These are phyloP conservation scores for Vitis vinifera DNA, from an alignment of 164 flowering plant genomes.

Conservation along the genomic window ASM3070453v1 NC_081815.1:318001-318500, in stretches of 20 bases:
- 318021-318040: slow-evolving; percentile 5
- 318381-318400: neutral
- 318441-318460: no score
- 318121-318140: slow-evolving; percentile 55
- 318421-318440: no score
- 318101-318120: slow-evolving; percentile 46
- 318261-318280: slow-evolving; percentile 69
- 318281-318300: slow-evolving; percentile 72
- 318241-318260: slow-evolving; percentile 74
- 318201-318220: slow-evolving; percentile 47
- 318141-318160: slow-evolving; percentile 89
- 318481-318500: no score
- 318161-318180: slow-evolving; percentile 61
- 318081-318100: slow-evolving; percentile 39
- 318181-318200: slow-evolving; percentile 73
- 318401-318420: no score
- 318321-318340: slow-evolving; percentile 69
- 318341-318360: slow-evolving; percentile 93
- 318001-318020: slow-evolving; percentile 45
- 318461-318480: no score
- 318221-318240: slow-evolving; percentile 62
- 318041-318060: slow-evolving; percentile 43
- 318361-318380: slow-evolving; percentile 65
- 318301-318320: slow-evolving; percentile 62
- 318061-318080: slow-evolving; percentile 56